phyloP scores from a whole-genome alignment of 257 asterid species.

The Gentiana macrophylla region DNA sequence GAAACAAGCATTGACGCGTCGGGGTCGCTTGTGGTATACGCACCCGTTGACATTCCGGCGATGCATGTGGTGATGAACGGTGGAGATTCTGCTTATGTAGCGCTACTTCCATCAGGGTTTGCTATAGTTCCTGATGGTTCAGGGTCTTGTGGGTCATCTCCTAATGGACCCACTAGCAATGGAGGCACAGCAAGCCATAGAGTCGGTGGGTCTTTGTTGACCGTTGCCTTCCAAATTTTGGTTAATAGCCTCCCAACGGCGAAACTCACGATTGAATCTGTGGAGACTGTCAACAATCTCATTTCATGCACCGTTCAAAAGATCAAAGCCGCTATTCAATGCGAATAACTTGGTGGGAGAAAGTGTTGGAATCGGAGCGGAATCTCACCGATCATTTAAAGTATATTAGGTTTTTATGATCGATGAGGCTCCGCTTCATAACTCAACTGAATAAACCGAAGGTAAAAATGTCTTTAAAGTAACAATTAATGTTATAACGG shows the following conservation, averaged over 20 bases:
- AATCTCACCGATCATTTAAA: too few relatives aligned
- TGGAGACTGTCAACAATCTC: slow-evolving; percentile 84
- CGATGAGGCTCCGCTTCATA: too few relatives aligned
- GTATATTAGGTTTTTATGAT: too few relatives aligned
- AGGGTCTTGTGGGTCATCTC: slow-evolving; percentile 28
- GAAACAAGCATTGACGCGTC: slow-evolving; percentile 79
- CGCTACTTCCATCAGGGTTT: slow-evolving; percentile 84
- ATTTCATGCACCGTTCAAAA: slow-evolving; percentile 91
- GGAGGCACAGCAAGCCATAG: slow-evolving; percentile 28
- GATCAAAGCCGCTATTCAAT: slow-evolving; percentile 71
- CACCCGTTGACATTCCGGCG: slow-evolving; percentile 95
- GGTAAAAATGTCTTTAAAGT: neutral
- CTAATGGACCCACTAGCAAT: slow-evolving; percentile 16
- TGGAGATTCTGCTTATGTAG: slow-evolving; percentile 89
- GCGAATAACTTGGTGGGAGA: slow-evolving; percentile 31
- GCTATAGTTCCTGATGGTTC: slow-evolving; percentile 83
- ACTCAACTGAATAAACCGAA: too few relatives aligned
- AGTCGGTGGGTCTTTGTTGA: slow-evolving; percentile 62
- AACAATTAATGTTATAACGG: neutral
- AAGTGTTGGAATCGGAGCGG: neutral
- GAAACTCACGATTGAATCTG: slow-evolving; percentile 82
- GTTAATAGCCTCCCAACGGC: slow-evolving; percentile 83
- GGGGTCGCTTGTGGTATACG: slow-evolving; percentile 88
- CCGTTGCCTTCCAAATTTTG: slow-evolving; percentile 85
- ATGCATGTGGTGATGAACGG: slow-evolving; percentile 96